Conservation (phyloP, 306 rosid genomes). For the Abrus pulchellus region DNA sequence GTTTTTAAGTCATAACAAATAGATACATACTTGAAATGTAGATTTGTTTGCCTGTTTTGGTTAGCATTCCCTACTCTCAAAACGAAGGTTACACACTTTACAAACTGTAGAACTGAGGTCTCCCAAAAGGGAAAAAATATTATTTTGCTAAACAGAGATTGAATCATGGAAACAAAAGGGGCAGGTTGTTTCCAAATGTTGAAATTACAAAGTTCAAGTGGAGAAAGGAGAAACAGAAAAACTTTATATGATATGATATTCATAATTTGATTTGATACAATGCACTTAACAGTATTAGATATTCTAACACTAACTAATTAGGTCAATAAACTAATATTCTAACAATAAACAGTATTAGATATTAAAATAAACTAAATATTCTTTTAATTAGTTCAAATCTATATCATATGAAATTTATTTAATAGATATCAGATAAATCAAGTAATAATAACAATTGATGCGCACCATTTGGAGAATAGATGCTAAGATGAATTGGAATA, state of each 20-base stretch:
- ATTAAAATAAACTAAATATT: conserved; percentile 23
- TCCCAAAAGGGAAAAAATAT: too few species aligned
- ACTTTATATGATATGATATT: neutral
- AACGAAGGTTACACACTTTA: too few species aligned
- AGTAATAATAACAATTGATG: neutral
- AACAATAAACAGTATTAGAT: neutral
- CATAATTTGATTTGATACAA: neutral
- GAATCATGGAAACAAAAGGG: too few species aligned
- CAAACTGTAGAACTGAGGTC: too few species aligned
- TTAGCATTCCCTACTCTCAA: too few species aligned
- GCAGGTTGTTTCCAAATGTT: neutral
- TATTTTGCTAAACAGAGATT: too few species aligned
- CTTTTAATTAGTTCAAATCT: conserved; percentile 1
- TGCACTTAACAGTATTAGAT: neutral
- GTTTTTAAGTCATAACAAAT: neutral
- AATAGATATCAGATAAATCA: neutral
- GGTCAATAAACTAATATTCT: neutral
- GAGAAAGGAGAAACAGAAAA: neutral
- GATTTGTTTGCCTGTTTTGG: too few species aligned
- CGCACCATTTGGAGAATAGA: conserved; percentile 89
- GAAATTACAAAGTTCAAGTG: neutral
- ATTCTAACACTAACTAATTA: neutral
- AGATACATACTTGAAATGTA: too few species aligned
- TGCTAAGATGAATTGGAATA: conserved; percentile 95
- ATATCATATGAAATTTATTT: conserved; percentile 29